phyloP scores from a whole-genome alignment of 2,329 filamentous ascomycete genomes.

The Biscogniauxia mediterranea region DNA sequence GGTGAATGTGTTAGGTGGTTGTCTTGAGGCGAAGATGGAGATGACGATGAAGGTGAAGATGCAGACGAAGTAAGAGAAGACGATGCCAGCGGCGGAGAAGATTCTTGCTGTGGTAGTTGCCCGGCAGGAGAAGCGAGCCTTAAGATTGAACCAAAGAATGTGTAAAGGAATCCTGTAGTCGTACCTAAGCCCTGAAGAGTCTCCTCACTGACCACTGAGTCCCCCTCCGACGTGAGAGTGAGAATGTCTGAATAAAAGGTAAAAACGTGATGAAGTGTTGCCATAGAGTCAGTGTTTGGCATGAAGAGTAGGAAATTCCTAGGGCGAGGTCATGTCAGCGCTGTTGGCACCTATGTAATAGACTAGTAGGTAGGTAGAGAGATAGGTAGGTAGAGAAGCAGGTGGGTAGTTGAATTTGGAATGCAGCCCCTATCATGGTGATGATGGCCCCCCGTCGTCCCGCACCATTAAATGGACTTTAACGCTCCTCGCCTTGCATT shows the following conservation, averaged over 20 bases:
- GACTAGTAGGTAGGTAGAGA: too few relatives aligned
- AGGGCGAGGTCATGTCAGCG: constrained; percentile 3
- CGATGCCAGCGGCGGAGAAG: constrained; percentile 1
- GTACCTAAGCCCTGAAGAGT: constrained; percentile 93
- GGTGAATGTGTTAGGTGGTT: constrained; percentile 12
- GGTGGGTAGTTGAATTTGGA: too few relatives aligned
- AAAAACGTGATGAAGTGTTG: constrained; percentile 76
- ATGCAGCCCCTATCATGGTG: neutral
- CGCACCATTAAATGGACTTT: neutral
- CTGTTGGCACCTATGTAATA: neutral
- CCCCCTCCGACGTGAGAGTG: constrained; percentile 88
- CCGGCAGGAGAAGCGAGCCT: constrained; percentile 57
- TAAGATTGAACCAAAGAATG: constrained; percentile 74
- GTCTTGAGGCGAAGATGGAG: constrained; percentile 15
- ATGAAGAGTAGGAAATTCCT: constrained; percentile 96
- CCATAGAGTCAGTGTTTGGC: constrained; percentile 58
- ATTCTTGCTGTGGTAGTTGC: constrained; percentile 32
- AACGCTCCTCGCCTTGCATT: neutral
- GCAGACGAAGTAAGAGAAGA: constrained; percentile 10
- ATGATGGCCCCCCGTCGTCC: neutral
- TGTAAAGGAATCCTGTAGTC: constrained; percentile 64
- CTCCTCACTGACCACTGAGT: constrained; percentile 88
- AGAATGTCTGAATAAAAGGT: constrained; percentile 90
- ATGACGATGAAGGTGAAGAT: constrained; percentile 12
- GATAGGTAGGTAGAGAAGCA: too few relatives aligned